Evolutionary conservation across 2,329 filamentous ascomycete species (phyloP).

Genomic region (Sporothrix curviconia): DNA sequence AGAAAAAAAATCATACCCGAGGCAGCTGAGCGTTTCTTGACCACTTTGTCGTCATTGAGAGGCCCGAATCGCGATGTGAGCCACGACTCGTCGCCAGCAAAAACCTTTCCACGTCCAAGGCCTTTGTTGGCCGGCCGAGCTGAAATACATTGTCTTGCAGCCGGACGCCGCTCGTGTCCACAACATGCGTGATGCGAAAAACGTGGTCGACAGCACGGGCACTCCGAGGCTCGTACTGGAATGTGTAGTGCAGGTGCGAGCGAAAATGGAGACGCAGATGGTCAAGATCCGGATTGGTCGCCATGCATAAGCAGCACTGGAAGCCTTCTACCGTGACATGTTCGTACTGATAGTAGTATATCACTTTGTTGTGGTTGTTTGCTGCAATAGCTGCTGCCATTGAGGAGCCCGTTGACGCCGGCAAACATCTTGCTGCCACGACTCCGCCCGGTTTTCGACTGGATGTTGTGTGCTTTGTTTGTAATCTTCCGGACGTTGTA

Average conservation of each 20-base stretch:
- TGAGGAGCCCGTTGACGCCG: slow-evolving; percentile 23
- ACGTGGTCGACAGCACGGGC: slow-evolving; percentile 23
- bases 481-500: slow-evolving; percentile 57
- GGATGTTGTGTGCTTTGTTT: slow-evolving; percentile 50
- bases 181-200: slow-evolving; percentile 33
- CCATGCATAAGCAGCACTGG: slow-evolving; percentile 46
- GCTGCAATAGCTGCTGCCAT: slow-evolving; percentile 20
- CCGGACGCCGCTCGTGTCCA: slow-evolving; percentile 15
- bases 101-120: slow-evolving; percentile 40
- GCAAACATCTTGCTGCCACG: neutral
- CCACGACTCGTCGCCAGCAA: slow-evolving; percentile 42
- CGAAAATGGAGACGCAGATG: slow-evolving; percentile 45
- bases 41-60: slow-evolving; percentile 27
- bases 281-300: slow-evolving; percentile 39
- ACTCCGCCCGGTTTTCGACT: slow-evolving; percentile 29
- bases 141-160: slow-evolving; percentile 33
- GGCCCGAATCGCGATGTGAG: slow-evolving; percentile 36
- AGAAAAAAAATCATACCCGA: slow-evolving; percentile 10
- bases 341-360: slow-evolving; percentile 39
- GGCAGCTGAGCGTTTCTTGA: neutral
- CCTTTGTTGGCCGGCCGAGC: slow-evolving; percentile 36
- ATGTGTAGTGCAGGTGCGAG: slow-evolving; percentile 40
- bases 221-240: slow-evolving; percentile 33
- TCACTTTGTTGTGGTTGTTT: slow-evolving; percentile 36
- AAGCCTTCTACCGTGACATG: slow-evolving; percentile 42